Base-by-base conservation (phyloP, 1,284 basidiomycete genomes). In the Rhodotorula sp. region DNA sequence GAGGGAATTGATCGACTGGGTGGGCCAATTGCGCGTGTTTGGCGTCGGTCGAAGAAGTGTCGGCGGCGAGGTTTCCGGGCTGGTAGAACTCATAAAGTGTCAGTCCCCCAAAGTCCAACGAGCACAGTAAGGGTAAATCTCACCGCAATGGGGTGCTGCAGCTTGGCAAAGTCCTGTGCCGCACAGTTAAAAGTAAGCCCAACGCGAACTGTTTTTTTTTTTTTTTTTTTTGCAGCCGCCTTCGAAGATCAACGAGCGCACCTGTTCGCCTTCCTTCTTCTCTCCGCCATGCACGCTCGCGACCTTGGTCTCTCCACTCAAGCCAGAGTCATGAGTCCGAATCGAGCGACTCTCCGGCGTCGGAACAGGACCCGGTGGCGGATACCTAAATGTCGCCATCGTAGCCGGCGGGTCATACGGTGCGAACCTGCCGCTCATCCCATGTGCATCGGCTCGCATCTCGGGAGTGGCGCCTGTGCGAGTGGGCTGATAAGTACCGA, bases 331-430 rank as follows among this genome's bases (percentile, higher is more conserved):
- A 3, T 16, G 21, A 31, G 48, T 62, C 14, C 21, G 23, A 21
- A 52, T 52, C 23, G 21, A 34, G 12, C 31, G 49, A 6, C 8
- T 7, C 2, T 5, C n/a, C 31, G 21, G 8, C 4, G 3, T 20
- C 23, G 3, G 7, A 3, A 23, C 12, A 21, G 61, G 7, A 10
- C 49, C n/a, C 34, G 14, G 5, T 29, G 12, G 60, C 4, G 16
- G 60, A 20, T 60, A 39, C n/a, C 18, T 12, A 16, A 16, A 31
- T 18, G 26, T 20, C 14, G 14, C 5, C 21, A 58, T 16, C 31
- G 57, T 6, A 26, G 59, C 15, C 14, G 62, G 62, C 14, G 62
- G 62, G 52, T 64, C 62, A 20, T 64, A 64, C 6, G 62, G 23
- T 8, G 39, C 54, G 26, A 31, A 62, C 14, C 23, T 10, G 18